Conservation (phyloP, 352 stramenopile genomes). For the Peronospora destructor region DNA sequence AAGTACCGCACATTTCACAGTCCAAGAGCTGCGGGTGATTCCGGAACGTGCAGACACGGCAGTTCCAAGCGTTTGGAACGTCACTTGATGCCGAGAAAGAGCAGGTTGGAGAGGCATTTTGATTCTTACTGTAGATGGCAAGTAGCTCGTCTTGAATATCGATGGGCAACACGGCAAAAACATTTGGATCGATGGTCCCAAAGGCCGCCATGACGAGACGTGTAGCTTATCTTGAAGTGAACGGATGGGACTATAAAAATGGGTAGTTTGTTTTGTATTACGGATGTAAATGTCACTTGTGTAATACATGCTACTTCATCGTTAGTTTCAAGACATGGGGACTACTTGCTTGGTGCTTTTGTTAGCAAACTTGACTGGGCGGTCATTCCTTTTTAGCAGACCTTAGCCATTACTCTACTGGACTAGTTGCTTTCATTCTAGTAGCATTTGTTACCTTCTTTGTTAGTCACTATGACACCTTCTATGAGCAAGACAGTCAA, state of each 20-base stretch:
- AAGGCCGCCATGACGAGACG: not conserved
- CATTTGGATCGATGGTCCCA: slow-evolving; percentile 34
- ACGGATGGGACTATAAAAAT: slow-evolving; percentile 1
- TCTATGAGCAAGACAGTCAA: too few species aligned
- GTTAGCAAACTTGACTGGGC: too few species aligned
- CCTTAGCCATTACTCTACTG: too few species aligned
- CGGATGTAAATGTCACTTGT: not conserved
- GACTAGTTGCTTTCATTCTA: too few species aligned
- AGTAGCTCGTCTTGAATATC: slow-evolving; percentile 58
- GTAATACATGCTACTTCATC: not conserved
- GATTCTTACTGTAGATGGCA: not conserved
- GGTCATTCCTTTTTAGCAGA: too few species aligned
- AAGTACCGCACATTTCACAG: slow-evolving; percentile 68
- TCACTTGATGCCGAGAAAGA: slow-evolving; percentile 2
- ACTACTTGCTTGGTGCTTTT: too few species aligned
- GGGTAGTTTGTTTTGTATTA: not conserved
- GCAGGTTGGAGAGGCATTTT: not conserved
- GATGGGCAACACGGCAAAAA: slow-evolving; percentile 44
- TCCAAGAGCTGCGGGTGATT: slow-evolving; percentile 63
- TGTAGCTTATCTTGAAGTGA: slow-evolving; percentile 8
- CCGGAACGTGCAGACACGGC: slow-evolving; percentile 70
- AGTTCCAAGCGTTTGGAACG: slow-evolving; percentile 37
- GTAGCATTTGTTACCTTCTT: too few species aligned
- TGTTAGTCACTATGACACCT: too few species aligned
- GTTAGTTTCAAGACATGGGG: not conserved